Conservation (phyloP, 352 stramenopile genomes). For the Phytophthora quininea region DNA sequence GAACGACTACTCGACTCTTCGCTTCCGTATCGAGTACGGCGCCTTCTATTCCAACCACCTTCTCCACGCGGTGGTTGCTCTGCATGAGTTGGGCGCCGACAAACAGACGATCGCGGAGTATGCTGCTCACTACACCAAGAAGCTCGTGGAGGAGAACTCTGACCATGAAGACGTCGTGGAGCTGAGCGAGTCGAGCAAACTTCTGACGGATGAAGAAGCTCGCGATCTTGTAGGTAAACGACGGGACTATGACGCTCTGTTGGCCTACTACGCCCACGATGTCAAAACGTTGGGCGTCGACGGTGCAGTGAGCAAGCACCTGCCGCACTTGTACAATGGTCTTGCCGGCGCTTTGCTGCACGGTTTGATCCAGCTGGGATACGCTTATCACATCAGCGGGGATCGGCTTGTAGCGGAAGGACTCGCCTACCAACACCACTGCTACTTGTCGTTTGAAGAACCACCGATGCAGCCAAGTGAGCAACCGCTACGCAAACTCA, state of each 20-base stretch:
- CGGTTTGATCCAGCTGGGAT: slow-evolving; percentile 51
- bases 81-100: slow-evolving; percentile 40
- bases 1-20: slow-evolving; percentile 39
- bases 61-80: slow-evolving; percentile 44
- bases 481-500: slow-evolving; percentile 21
- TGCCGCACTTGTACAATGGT: slow-evolving; percentile 36
- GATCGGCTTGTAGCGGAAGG: slow-evolving; percentile 43
- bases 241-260: slow-evolving; percentile 29
- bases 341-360: slow-evolving; percentile 46
- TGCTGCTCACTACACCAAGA: slow-evolving; percentile 36
- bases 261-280: slow-evolving; percentile 38
- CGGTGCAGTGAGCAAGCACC: slow-evolving; percentile 33
- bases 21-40: slow-evolving; percentile 45
- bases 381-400: slow-evolving; percentile 43
- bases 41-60: slow-evolving; percentile 48
- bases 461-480: slow-evolving; percentile 13
- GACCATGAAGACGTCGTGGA: slow-evolving; percentile 34
- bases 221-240: slow-evolving; percentile 36
- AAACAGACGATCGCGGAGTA: slow-evolving; percentile 38
- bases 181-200: neutral
- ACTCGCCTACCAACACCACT: slow-evolving; percentile 43
- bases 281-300: slow-evolving; percentile 36
- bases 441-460: slow-evolving; percentile 45
- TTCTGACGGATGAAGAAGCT: slow-evolving; percentile 29
- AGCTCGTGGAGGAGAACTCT: slow-evolving; percentile 33